Evolutionary conservation across 441 rosid species (phyloP).

Genomic region (Manihot esculenta): DNA sequence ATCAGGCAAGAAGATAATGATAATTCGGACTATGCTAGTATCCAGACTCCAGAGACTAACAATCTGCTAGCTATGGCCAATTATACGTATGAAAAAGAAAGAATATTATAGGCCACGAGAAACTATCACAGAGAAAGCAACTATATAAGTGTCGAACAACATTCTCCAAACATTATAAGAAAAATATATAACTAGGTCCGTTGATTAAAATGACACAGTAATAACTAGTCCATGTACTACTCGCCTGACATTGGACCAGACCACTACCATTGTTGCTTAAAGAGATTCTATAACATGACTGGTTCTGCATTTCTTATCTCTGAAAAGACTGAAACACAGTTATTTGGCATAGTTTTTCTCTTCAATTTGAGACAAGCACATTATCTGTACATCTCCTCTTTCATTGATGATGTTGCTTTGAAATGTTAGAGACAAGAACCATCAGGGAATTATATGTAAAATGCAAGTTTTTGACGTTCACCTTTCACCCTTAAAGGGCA

Average conservation of each 20-base stretch:
- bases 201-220: neutral
- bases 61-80: neutral
- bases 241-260: no score
- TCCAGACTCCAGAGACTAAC: neutral
- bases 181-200: neutral
- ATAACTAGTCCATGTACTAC: neutral
- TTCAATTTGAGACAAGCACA: neutral
- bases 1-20: neutral
- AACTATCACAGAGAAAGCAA: neutral
- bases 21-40: neutral
- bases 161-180: neutral
- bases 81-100: neutral
- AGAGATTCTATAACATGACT: neutral
- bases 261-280: neutral
- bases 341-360: neutral
- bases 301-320: neutral
- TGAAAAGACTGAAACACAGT: neutral
- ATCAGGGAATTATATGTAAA: neutral
- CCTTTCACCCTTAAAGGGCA: neutral
- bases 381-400: neutral
- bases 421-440: neutral
- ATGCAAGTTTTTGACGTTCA: conserved; percentile 7
- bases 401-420: neutral
- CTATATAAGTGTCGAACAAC: neutral
- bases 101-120: no score